Percentiles rank a stretch among this genome's conserved stretches.
phyloP scores from a whole-genome alignment of 164 flowering plant genomes.

The Akebia trifoliata region DNA sequence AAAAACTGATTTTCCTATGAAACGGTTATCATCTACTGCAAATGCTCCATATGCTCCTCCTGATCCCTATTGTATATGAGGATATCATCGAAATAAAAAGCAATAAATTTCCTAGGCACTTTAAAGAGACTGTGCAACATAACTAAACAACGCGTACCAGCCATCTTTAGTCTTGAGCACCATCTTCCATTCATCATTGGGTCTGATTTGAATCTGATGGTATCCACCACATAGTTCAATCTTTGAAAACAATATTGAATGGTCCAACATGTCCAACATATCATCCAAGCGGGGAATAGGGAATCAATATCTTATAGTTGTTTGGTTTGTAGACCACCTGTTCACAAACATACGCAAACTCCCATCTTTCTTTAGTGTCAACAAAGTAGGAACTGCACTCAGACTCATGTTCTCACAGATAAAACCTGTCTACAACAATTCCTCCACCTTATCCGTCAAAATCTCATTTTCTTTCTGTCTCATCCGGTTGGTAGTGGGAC shows the following conservation, averaged over 20 bases:
- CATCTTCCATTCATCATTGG: background rate
- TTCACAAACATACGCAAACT: background rate
- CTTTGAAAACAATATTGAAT: background rate
- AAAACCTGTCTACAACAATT: background rate
- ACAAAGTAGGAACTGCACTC: background rate
- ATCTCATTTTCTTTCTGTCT: background rate
- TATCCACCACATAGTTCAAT: background rate
- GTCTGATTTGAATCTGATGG: background rate
- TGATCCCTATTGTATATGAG: too few relatives aligned
- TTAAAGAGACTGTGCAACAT: background rate
- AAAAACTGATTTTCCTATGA: too few relatives aligned
- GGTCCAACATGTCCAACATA: background rate
- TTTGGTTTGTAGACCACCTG: background rate
- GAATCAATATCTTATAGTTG: background rate
- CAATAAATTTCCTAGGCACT: background rate
- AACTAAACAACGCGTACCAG: background rate
- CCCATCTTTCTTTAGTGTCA: background rate
- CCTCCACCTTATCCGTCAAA: background rate
- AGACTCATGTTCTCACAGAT: background rate
- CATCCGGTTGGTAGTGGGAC: background rate
- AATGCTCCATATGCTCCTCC: too few relatives aligned
- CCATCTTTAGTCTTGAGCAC: background rate
- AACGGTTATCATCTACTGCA: too few relatives aligned
- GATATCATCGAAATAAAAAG: too few relatives aligned
- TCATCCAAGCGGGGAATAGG: background rate